Base-by-base conservation (phyloP, 1,284 basidiomycete species). In the Pyrrhoderma noxium region DNA sequence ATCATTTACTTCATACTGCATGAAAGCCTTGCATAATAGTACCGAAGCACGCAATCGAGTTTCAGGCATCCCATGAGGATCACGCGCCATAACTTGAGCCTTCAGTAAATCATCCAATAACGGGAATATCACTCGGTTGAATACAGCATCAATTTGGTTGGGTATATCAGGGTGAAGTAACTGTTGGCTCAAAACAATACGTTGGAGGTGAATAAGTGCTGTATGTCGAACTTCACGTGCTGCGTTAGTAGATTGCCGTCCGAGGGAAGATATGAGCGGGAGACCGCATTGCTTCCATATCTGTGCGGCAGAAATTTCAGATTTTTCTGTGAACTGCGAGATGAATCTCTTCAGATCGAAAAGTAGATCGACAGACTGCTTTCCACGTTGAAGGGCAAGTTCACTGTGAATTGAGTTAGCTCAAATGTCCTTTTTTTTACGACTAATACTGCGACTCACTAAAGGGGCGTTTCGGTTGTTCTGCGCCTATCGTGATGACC, bases 11-110 rank as follows among this genome's bases (percentile, higher is more conserved):
- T 94, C 85, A 57, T 93, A 87, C 61, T 96, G 92, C 76, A 99
- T 86, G 70, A 99, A 97, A 3, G 85, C 83, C 68, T 97, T 97
- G 77, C 92, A 96, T 22, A 98, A 72, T 45, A 99, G 69, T 14
- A 88, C 89, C 11, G 87, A 90, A 1, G 90, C 91, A 38, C 91
- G 79, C 38, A 96, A 67, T 8, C 94, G 80, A 18, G 91, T 94
- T 70, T 98, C 94, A 4, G 85, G 79, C 77, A 97, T 89, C 25
- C 89, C 92, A 54, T 80, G 76, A 0, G 89, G 85, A 64, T 97
- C 93, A 34, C 85, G 75, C 53, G 80, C 72, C 61, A 85, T 82
- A 7, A 89, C 80, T 56, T 93, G 85, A 2, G 91, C 85, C 64
- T 90, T 92, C 55, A 98, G 71, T 21, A 99, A 74, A 59, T 96